Conservation (phyloP, 2,329 filamentous ascomycete genomes). For the Lachnellula hyalina region DNA sequence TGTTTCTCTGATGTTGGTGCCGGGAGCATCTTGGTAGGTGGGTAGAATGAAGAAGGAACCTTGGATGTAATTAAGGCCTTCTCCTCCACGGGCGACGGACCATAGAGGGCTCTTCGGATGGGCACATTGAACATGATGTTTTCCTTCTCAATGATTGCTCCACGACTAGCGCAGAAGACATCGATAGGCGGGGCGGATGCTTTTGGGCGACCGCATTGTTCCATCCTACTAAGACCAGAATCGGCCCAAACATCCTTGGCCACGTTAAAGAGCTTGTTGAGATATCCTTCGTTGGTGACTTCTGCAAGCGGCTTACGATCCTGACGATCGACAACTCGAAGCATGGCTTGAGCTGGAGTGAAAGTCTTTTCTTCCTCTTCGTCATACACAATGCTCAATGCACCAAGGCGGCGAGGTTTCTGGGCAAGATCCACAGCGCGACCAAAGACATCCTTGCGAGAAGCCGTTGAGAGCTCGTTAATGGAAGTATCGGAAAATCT, state of each 20-base stretch:
- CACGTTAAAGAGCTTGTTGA: conserved; percentile 75
- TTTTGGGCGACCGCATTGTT: conserved; percentile 72
- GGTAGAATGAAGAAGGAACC: conserved; percentile 59
- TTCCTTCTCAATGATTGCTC: conserved; percentile 59
- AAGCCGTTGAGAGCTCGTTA: conserved; percentile 64
- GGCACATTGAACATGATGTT: conserved; percentile 71
- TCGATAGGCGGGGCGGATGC: conserved; percentile 84
- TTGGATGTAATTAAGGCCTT: conserved; percentile 69
- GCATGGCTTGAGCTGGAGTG: conserved; percentile 69
- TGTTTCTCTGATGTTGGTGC: conserved; percentile 74
- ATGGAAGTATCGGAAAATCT: conserved; percentile 77
- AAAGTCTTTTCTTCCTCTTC: conserved; percentile 57
- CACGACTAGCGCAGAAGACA: conserved; percentile 67
- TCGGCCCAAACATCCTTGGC: conserved; percentile 59
- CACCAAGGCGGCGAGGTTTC: conserved; percentile 55
- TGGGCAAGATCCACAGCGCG: conserved; percentile 60
- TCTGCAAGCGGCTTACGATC: conserved; percentile 63
- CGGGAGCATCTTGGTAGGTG: conserved; percentile 63
- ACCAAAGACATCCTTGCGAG: conserved; percentile 66
- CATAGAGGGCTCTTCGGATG: conserved; percentile 72
- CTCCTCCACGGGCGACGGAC: conserved; percentile 60
- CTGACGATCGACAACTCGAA: conserved; percentile 71
- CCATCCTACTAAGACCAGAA: conserved; percentile 70
- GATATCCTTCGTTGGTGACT: conserved; percentile 64
- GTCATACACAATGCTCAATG: conserved; percentile 66